A percentile compares a stretch with the other conserved stretches of the same genome.
These are phyloP conservation scores for Hordeum marinum DNA, from an alignment of 176 grass and related monocot species.

Conservation along the genomic window DNA sequence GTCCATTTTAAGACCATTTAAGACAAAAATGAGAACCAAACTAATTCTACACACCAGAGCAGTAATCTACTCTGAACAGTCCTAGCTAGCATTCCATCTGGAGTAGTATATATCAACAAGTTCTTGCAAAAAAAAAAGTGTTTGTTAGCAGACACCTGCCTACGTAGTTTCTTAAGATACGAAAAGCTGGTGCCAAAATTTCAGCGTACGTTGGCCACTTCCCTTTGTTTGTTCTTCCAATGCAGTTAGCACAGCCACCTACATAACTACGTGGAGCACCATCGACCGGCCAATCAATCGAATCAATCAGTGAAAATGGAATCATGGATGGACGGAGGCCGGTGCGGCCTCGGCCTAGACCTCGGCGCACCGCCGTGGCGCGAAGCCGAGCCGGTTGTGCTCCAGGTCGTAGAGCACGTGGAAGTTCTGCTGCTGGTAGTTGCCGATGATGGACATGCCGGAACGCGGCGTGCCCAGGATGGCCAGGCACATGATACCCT, in stretches of 20 bases:
- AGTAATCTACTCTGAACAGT: too few relatives aligned
- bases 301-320: background rate
- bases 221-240: background rate
- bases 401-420: constrained; percentile 77
- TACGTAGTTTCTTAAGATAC: background rate
- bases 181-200: background rate
- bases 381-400: constrained; percentile 65
- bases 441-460: constrained; percentile 69
- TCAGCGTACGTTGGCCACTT: too few relatives aligned
- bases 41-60: too few relatives aligned
- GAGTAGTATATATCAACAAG: too few relatives aligned
- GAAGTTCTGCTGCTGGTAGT: constrained; percentile 98
- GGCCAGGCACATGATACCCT: constrained; percentile 69
- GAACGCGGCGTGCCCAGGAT: constrained; percentile 60
- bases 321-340: background rate
- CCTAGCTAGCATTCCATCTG: too few relatives aligned
- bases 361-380: constrained; percentile 72
- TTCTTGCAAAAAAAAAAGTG: background rate
- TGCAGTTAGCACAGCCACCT: background rate
- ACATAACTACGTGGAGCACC: background rate
- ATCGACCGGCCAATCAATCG: background rate
- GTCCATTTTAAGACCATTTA: too few relatives aligned
- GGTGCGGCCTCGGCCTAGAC: too few relatives aligned
- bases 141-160: background rate
- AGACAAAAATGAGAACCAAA: too few relatives aligned